Evolutionary conservation across 1,139 yeast genomes (phyloP), one percentile per base, ranked within the genome.

Genomic region (Nakaseomyces bracarensis): DNA sequence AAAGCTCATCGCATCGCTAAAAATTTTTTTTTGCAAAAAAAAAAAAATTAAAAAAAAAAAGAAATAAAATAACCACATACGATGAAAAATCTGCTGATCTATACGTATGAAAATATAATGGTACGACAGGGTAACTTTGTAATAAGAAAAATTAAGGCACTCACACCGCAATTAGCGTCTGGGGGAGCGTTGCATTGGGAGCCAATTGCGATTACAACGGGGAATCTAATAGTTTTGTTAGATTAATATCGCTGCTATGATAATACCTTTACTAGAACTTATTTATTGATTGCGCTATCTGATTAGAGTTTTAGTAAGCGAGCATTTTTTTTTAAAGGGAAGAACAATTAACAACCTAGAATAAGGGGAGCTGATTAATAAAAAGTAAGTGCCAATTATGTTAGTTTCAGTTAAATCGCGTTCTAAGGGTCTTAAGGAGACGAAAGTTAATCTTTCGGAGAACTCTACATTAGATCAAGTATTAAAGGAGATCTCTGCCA

Each of bases 351-450:
- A n/a, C n/a, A n/a, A n/a, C n/a, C n/a, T n/a, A n/a, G n/a, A n/a
- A n/a, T n/a, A n/a, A n/a, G n/a, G n/a, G n/a, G n/a, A n/a, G n/a
- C n/a, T n/a, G n/a, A n/a, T n/a, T n/a, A n/a, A n/a, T n/a, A n/a
- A n/a, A n/a, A n/a, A n/a, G n/a, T 7, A 27, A 13, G 13, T n/a
- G 11, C 7, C 13, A 11, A 68, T 64, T 72, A 69, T 68, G 40
- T 50, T 63, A 34, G 64, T 72, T 49, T 66, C 63, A 30, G 69
- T 75, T 33, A 68, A 68, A 46, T 66, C 81, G 1, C 74, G 81
- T 44, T 75, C 82, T 18, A 72, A 67, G 52, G 54, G 69, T 15
- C 60, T 78, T 51, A 71, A 67, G 49, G 66, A 65, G 35, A 60
- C 69, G 8, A 59, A 49, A 31, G 69, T 35, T 66, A 67, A 49